A percentile compares a stretch with the other conserved stretches of the same genome.
These are phyloP conservation scores for Fagopyrum tataricum DNA, from an alignment of 148 eudicot species.

Conservation along the genomic window DNA sequence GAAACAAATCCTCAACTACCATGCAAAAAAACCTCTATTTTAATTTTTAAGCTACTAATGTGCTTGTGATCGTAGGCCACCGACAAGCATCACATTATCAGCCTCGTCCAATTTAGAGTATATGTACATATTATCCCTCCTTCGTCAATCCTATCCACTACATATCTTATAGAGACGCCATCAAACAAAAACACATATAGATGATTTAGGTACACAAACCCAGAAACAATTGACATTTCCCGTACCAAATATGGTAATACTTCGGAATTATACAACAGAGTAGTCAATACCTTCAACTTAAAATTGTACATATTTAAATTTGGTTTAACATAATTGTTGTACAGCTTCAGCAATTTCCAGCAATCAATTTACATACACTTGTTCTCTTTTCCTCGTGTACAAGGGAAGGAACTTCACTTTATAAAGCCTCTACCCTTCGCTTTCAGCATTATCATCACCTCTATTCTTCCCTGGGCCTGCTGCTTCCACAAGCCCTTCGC, in stretches of 20 bases:
- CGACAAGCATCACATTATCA: too few species aligned
- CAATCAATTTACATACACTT: conserved; percentile 4
- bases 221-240: conserved; percentile 9
- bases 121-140: too few species aligned
- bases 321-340: conserved; percentile 9
- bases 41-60: too few species aligned
- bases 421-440: conserved; percentile 7
- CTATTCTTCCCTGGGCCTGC: conserved; percentile 38
- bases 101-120: too few species aligned
- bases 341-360: conserved; percentile 10
- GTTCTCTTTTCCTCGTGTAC: neutral
- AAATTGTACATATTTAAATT: conserved; percentile 2
- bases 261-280: conserved; percentile 12
- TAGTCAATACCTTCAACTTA: neutral
- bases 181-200: too few species aligned
- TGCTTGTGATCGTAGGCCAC: too few species aligned
- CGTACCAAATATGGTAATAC: conserved; percentile 14
- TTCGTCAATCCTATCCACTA: too few species aligned
- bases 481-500: conserved; percentile 34
- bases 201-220: neutral
- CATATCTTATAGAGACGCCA: too few species aligned
- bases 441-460: conserved; percentile 17
- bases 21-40: too few species aligned
- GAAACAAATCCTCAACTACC: too few species aligned
- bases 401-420: conserved; percentile 5